Evolutionary conservation across 208 protist species (phyloP).

Genomic region (Ichthyophonus hoferi): DNA sequence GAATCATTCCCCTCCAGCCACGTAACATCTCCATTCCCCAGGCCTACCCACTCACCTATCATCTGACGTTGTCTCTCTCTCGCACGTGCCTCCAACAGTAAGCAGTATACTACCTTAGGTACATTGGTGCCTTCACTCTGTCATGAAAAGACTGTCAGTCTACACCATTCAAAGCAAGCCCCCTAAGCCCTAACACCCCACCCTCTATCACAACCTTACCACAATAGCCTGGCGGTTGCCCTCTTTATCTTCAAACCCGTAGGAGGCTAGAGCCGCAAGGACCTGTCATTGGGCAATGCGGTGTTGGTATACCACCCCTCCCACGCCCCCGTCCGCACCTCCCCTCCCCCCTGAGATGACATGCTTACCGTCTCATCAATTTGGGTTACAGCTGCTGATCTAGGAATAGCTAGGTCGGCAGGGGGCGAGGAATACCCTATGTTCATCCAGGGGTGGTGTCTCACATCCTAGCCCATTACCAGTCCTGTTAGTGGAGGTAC

Average conservation of each 20-base stretch:
- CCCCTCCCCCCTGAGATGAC: not conserved
- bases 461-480: not conserved
- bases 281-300: too few species aligned
- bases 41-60: not conserved
- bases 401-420: slow-evolving; percentile 11
- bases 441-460: slow-evolving; percentile 13
- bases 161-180: too few species aligned
- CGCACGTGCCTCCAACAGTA: not conserved
- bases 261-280: not conserved
- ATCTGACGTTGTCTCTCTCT: not conserved
- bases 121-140: not conserved
- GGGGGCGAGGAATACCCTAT: not conserved
- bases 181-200: not conserved
- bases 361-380: not conserved
- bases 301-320: too few species aligned
- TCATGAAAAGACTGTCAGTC: not conserved
- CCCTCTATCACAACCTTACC: not conserved
- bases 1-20: too few species aligned
- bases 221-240: not conserved
- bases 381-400: not conserved
- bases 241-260: not conserved
- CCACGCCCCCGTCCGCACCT: not conserved
- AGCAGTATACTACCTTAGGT: not conserved
- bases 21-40: not conserved
- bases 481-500: too few species aligned